Evolutionary conservation across 2,329 filamentous ascomycete genomes (phyloP).

Genomic region (Neobulgaria alba): DNA sequence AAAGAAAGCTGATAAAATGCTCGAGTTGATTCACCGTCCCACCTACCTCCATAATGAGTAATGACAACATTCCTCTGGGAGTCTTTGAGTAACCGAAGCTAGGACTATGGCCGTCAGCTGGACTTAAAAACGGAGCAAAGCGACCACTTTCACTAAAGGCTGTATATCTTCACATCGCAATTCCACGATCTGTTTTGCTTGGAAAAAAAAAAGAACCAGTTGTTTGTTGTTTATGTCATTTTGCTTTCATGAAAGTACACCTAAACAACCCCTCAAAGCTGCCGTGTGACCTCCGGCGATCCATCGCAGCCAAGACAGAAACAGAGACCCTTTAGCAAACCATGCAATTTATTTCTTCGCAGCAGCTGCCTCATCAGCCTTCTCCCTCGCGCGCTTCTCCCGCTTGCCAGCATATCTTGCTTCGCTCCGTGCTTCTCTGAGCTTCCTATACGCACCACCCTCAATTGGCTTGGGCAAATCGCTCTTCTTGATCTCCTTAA

Average conservation of each 20-base stretch:
- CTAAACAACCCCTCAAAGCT: background rate
- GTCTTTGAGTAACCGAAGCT: background rate
- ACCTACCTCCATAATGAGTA: too few species aligned
- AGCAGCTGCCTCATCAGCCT: constrained; percentile 67
- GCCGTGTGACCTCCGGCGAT: background rate
- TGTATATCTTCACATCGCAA: background rate
- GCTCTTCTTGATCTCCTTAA: constrained; percentile 74
- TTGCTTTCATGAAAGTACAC: background rate
- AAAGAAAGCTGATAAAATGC: too few species aligned
- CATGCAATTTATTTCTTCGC: constrained; percentile 61
- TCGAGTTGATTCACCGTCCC: too few species aligned
- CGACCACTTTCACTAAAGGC: background rate
- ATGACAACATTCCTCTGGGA: too few species aligned
- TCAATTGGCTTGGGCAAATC: constrained; percentile 66
- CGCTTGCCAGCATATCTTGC: constrained; percentile 72
- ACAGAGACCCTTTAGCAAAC: background rate
- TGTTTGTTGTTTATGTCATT: background rate
- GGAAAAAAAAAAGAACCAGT: background rate
- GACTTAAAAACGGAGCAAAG: background rate
- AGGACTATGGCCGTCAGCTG: background rate
- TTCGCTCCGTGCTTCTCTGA: constrained; percentile 78
- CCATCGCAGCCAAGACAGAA: background rate
- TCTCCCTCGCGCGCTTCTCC: constrained; percentile 89
- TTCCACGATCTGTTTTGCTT: background rate
- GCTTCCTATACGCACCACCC: constrained; percentile 78